Evolutionary conservation across 108 stramenopile genomes (phyloP).

Genomic region (Pseudonitzschia multistriata): DNA sequence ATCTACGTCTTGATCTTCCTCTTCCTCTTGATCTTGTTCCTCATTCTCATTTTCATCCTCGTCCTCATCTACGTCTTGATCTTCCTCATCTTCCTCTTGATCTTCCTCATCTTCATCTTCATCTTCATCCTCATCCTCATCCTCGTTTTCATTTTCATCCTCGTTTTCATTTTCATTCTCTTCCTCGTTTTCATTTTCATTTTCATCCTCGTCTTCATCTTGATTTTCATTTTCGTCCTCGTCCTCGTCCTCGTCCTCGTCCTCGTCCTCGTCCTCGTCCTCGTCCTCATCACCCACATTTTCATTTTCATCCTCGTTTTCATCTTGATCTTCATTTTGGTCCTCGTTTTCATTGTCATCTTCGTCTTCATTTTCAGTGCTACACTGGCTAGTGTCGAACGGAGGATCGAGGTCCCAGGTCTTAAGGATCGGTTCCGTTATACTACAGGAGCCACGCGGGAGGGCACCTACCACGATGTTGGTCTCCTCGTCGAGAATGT

Average conservation of each 20-base stretch:
- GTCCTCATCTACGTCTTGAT: neutral
- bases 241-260: neutral
- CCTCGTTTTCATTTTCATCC: neutral
- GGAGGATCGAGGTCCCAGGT: conserved; percentile 7
- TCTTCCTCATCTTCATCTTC: neutral
- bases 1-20: neutral
- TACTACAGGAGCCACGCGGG: neutral
- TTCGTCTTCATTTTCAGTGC: neutral
- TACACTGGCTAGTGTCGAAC: neutral
- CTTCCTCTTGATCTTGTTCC: neutral
- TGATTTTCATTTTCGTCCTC: neutral
- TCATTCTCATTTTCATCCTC: neutral
- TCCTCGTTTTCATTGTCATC: neutral
- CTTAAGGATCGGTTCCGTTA: neutral
- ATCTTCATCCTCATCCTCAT: neutral
- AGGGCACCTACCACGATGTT: neutral
- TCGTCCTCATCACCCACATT: neutral
- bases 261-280: neutral
- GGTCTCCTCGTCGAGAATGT: conserved; percentile 32
- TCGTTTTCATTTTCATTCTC: neutral
- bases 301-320: neutral
- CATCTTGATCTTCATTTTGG: neutral
- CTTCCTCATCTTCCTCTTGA: neutral
- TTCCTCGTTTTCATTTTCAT: neutral
- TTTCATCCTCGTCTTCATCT: neutral